Evolutionary conservation across 2,329 filamentous ascomycete species (phyloP).

Genomic region (Macrophomina phaseolina): DNA sequence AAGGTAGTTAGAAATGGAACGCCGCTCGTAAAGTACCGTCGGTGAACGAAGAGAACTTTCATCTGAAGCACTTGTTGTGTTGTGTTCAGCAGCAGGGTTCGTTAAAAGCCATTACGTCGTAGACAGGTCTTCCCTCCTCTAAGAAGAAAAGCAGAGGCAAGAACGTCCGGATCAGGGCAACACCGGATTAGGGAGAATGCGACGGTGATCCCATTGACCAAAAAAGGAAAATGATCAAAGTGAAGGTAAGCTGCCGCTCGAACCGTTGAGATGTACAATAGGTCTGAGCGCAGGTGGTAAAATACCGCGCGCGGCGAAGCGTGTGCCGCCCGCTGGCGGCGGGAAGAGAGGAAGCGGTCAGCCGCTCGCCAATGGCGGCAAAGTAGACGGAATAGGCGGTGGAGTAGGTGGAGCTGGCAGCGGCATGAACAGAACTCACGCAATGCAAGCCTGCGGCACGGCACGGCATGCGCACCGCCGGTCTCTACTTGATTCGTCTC

Average conservation of each 20-base stretch:
- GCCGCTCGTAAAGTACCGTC: not conserved
- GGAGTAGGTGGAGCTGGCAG: constrained; percentile 20
- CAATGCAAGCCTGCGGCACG: constrained; percentile 16
- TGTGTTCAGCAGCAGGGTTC: constrained; percentile 11
- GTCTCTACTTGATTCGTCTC: constrained; percentile 69
- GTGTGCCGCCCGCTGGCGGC: not conserved
- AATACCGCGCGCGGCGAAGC: not conserved
- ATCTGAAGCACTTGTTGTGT: not conserved
- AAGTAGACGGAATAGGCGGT: constrained; percentile 4
- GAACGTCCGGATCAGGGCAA: not conserved
- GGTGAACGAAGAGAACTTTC: not conserved
- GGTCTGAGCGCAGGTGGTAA: not conserved
- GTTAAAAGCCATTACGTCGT: constrained; percentile 24
- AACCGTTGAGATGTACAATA: not conserved
- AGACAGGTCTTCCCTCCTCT: constrained; percentile 19
- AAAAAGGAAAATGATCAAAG: not conserved
- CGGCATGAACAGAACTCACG: constrained; percentile 8
- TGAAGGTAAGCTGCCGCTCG: constrained; percentile 2
- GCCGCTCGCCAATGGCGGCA: constrained; percentile 24
- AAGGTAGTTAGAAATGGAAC: constrained; percentile 5
- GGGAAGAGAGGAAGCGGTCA: constrained; percentile 7
- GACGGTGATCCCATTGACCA: not conserved
- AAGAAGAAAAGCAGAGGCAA: constrained; percentile 9
- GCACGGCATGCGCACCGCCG: not conserved
- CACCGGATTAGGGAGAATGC: constrained; percentile 11